Evolutionary conservation across 345 rosid species (phyloP).

Genomic region (Melaleuca quinquenervia): DNA sequence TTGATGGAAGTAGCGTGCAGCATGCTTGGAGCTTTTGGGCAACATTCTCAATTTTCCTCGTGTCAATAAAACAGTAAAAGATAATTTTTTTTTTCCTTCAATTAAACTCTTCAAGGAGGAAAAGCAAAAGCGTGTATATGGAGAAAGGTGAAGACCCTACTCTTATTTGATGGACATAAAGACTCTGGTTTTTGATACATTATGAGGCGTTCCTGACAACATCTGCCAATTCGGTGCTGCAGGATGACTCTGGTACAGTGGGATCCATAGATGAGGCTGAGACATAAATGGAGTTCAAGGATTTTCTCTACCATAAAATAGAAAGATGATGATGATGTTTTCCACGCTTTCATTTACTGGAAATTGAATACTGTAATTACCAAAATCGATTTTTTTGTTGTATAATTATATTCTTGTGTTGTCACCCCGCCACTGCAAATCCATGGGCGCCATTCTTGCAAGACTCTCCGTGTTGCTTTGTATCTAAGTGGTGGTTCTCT

Average conservation of each 20-base stretch:
- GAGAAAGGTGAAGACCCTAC: not conserved
- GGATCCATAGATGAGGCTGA: not conserved
- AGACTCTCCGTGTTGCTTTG: not conserved
- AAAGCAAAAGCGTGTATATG: constrained; percentile 15
- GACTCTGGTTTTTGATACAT: not conserved
- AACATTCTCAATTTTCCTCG: constrained; percentile 35
- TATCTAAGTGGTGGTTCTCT: not conserved
- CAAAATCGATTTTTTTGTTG: not conserved
- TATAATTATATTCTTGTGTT: not conserved
- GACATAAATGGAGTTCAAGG: not conserved
- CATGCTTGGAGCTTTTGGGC: constrained; percentile 51
- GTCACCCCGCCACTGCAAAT: not conserved
- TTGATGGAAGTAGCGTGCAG: constrained; percentile 83
- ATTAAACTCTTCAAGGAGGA: constrained; percentile 2
- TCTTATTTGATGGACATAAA: not conserved
- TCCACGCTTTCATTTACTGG: not conserved
- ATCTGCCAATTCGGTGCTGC: not conserved
- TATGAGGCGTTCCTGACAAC: not conserved
- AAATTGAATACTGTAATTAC: not conserved
- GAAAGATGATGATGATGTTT: not conserved
- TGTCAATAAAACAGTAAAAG: constrained; percentile 40
- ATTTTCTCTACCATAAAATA: not conserved
- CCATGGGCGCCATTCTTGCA: not conserved
- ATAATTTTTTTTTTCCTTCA: not conserved
- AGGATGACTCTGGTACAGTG: not conserved